Evolutionary conservation across 139 green algal species (phyloP).

Genomic region (Chlorella sp.): DNA sequence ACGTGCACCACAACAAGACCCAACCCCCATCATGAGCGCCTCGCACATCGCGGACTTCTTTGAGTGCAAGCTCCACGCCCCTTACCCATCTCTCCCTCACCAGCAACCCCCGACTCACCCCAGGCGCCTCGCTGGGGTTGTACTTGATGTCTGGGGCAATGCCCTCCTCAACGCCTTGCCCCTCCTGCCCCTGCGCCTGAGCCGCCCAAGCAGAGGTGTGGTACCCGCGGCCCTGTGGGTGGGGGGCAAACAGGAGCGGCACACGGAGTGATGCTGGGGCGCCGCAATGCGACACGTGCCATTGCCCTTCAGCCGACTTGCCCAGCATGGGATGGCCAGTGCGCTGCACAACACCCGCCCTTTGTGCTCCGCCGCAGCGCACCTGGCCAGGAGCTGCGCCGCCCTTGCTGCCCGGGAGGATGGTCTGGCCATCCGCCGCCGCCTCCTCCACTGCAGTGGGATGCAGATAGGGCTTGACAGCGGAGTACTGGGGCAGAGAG

Average conservation of each 20-base stretch:
- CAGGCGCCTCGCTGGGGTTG: background rate
- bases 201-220: background rate
- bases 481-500: background rate
- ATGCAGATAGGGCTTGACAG: no score
- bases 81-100: no score
- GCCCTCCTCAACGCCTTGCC: background rate
- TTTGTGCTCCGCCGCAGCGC: background rate
- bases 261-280: background rate
- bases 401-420: background rate
- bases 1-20: no score
- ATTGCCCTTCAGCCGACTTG: no score
- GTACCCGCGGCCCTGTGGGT: background rate
- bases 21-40: no score
- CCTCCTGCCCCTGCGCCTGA: background rate
- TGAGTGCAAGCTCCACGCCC: no score
- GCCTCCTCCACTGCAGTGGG: constrained; percentile 21
- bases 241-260: background rate
- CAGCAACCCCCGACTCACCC: background rate
- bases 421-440: background rate
- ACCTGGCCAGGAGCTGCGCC: background rate
- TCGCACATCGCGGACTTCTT: no score
- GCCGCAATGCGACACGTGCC: no score
- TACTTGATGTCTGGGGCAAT: background rate
- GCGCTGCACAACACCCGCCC: background rate
- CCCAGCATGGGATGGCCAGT: background rate